Evolutionary conservation across 1,284 basidiomycete genomes (phyloP).

Genomic region (Trichosporon inkin): DNA sequence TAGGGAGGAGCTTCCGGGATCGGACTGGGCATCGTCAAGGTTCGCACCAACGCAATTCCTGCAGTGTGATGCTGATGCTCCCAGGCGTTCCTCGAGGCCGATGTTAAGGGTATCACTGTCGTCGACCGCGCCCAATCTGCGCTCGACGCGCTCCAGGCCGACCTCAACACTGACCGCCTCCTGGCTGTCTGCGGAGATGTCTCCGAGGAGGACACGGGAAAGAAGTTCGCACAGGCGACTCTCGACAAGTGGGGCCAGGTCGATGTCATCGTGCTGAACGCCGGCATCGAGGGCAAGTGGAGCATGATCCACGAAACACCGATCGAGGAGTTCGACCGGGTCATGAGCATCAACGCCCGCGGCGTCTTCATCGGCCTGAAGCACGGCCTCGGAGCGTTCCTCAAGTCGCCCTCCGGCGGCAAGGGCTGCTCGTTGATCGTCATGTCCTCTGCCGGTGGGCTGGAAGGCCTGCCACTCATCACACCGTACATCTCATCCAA

Average conservation of each 20-base stretch:
- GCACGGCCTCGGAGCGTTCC: constrained; percentile 25
- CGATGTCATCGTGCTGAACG: constrained; percentile 22
- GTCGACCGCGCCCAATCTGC: constrained; percentile 16
- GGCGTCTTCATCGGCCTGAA: constrained; percentile 32
- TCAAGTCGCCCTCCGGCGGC: constrained; percentile 22
- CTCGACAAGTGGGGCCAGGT: constrained; percentile 22
- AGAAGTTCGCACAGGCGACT: constrained; percentile 13
- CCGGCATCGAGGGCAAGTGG: constrained; percentile 22
- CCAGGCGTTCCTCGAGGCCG: constrained; percentile 20
- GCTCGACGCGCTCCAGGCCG: neutral
- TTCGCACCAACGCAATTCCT: neutral
- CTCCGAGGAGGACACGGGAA: constrained; percentile 11
- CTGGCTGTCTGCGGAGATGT: constrained; percentile 19
- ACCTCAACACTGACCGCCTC: constrained; percentile 8
- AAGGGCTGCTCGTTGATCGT: constrained; percentile 30
- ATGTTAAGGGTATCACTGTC: constrained; percentile 21
- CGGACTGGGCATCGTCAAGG: constrained; percentile 21
- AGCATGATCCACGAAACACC: constrained; percentile 16
- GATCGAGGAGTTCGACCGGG: constrained; percentile 21
- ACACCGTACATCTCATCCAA: constrained; percentile 33
- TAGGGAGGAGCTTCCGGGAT: constrained; percentile 26
- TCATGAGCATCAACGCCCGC: constrained; percentile 21
- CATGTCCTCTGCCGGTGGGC: constrained; percentile 28
- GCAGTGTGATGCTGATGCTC: no score
- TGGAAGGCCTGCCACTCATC: constrained; percentile 34